Conservation (phyloP, 805 yeast genomes). For the Limtongozyma cylindracea region DNA sequence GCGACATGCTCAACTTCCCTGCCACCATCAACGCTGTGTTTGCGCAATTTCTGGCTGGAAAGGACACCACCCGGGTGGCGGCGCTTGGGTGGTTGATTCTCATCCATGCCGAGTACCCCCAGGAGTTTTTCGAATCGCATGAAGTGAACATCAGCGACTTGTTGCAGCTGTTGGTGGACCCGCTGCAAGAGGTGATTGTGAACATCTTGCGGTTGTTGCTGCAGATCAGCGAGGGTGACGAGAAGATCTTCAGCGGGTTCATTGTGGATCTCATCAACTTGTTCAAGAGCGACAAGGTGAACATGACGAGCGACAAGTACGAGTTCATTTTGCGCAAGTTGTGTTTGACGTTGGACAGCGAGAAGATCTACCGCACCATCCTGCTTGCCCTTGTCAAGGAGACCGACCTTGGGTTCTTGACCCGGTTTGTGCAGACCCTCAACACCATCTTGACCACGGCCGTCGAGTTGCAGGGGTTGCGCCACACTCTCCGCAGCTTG, state of each 20-base stretch:
- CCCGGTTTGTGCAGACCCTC: constrained; percentile 65
- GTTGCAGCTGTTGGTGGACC: constrained; percentile 39
- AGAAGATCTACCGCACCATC: constrained; percentile 55
- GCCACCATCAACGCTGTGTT: constrained; percentile 48
- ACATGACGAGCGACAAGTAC: constrained; percentile 26
- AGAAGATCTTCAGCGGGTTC: constrained; percentile 50
- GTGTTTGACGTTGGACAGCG: constrained; percentile 61
- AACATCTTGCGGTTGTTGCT: constrained; percentile 51
- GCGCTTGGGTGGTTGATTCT: constrained; percentile 77
- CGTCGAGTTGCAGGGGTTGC: constrained; percentile 46
- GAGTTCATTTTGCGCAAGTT: constrained; percentile 67
- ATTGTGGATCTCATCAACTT: constrained; percentile 43
- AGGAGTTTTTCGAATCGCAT: constrained; percentile 2
- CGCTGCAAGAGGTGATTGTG: constrained; percentile 56
- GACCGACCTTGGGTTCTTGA: constrained; percentile 40
- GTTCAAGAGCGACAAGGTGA: constrained; percentile 30
- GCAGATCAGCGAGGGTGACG: constrained; percentile 51
- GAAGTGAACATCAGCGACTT: constrained; percentile 45
- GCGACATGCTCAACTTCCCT: constrained; percentile 9
- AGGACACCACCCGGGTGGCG: constrained; percentile 62
- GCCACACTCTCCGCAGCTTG: constrained; percentile 35
- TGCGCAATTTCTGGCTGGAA: constrained; percentile 11
- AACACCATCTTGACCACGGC: constrained; percentile 72
- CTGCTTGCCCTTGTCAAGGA: constrained; percentile 47
- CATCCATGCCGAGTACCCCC: constrained; percentile 39